Conservation (phyloP, 2,329 filamentous ascomycete genomes). For the Juglanconis juglandina region DNA sequence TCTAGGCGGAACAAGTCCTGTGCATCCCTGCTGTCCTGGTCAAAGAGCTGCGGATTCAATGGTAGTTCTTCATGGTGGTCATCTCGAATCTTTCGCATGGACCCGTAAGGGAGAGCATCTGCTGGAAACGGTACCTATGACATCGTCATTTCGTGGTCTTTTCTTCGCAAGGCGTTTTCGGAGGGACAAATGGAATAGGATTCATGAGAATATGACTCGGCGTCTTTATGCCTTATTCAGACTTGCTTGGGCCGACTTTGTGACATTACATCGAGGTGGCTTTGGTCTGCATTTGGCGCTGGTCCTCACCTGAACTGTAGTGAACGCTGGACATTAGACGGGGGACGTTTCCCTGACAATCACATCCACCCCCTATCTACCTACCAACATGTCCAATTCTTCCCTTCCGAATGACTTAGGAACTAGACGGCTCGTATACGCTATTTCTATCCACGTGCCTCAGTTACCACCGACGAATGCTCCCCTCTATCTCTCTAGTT, state of each 20-base stretch:
- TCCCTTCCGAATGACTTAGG: not conserved
- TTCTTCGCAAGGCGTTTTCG: slow-evolving; percentile 8
- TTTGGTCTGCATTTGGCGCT: not conserved
- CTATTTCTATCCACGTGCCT: not conserved
- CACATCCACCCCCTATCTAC: too few relatives aligned
- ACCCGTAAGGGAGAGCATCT: not conserved
- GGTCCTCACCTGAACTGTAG: not conserved
- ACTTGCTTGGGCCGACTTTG: not conserved
- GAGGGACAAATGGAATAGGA: not conserved
- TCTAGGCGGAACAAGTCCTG: not conserved
- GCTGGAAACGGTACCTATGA: not conserved
- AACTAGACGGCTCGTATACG: not conserved
- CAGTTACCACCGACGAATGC: too few relatives aligned
- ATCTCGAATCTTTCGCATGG: not conserved
- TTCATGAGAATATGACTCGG: not conserved
- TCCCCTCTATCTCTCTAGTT: not conserved
- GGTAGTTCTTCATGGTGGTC: not conserved
- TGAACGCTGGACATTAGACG: not conserved
- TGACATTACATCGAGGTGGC: not conserved
- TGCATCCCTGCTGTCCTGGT: not conserved
- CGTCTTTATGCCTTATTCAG: not conserved
- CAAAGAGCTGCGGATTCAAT: not conserved
- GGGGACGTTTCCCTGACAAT: too few relatives aligned
- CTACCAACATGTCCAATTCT: too few relatives aligned
- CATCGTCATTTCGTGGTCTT: not conserved